Conservation (phyloP, 2,329 filamentous ascomycete species). For the Ascochyta viciae-villosae region DNA sequence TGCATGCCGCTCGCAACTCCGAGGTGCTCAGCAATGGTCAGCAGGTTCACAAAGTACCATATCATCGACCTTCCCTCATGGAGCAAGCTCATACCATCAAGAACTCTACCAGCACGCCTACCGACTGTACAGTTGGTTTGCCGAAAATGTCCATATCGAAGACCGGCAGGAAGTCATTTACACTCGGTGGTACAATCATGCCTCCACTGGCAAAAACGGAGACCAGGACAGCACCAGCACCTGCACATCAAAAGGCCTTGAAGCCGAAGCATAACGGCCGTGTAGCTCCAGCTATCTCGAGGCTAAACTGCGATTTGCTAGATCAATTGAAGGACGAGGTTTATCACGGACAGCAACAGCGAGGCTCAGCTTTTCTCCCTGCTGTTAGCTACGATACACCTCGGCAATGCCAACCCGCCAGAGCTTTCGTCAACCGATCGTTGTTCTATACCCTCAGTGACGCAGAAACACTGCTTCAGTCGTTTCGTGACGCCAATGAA, state of each 20-base stretch:
- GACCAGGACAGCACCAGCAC: not conserved
- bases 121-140: conserved; percentile 14
- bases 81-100: conserved; percentile 13
- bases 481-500: conserved; percentile 39
- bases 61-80: conserved; percentile 20
- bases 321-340: conserved; percentile 40
- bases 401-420: conserved; percentile 21
- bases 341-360: conserved; percentile 21
- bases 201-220: not conserved
- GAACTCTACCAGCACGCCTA: not conserved
- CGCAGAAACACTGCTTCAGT: conserved; percentile 41
- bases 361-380: conserved; percentile 20
- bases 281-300: conserved; percentile 22
- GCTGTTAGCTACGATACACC: conserved; percentile 29
- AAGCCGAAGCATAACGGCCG: not conserved
- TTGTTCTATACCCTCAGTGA: conserved; percentile 45
- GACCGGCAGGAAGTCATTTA: conserved; percentile 31
- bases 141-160: conserved; percentile 24
- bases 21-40: conserved; percentile 34
- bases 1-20: conserved; percentile 13
- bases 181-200: conserved; percentile 15
- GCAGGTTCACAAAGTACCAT: conserved; percentile 39
- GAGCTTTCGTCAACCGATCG: conserved; percentile 41
- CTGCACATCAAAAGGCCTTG: not conserved
- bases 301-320: conserved; percentile 38